Base-by-base conservation (phyloP, 2,329 filamentous ascomycete species). In the Pyrenochaeta sp. region DNA sequence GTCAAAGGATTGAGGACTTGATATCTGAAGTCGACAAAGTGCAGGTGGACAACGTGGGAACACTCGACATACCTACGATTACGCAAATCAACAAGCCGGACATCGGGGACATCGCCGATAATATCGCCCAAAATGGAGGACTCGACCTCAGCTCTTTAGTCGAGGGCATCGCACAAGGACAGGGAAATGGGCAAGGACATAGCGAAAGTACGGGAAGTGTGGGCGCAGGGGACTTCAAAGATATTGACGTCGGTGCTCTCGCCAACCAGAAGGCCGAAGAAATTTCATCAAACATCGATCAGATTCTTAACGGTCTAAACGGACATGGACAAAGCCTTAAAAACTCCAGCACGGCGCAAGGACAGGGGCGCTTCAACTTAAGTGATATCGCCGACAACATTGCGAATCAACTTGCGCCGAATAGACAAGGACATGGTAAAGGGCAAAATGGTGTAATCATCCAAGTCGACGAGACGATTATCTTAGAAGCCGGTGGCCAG, bases 1-100 rank as follows among this genome's bases (percentile, higher is more conserved):
- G 63, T 48, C 66, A 63, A 47, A 68, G 67, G 45, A 59, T 72
- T 1, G 64, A 72, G 37, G 62, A 74, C 43, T 59, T 73, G 24
- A 44, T 67, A 22, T 67, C 67, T 55, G 71, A 70, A 9, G 56
- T 69, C 27, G 67, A 61, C 28, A 61, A 64, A 56, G 52, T 56
- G 39, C 61, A 51, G 43, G 19, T 45, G 22, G 57, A 67, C 30
- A 53, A 40, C 54, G 65, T 54, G 51, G 57, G 55, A 50, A 63
- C 56, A 37, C 37, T 66, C 39, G 58, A 64, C 43, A 34, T 60
- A 50, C 50, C 58, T 15, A 47, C 51, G 3, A 47, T 47, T 37
- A 55, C 51, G 22, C 57, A 55, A 47, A 53, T 44, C 28, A 65
- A 62, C 32, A 24, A 43, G 49, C 34, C 62, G n/a, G 57, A 62